Conservation (phyloP, 306 rosid genomes). For the Cicer yamashitae region DNA sequence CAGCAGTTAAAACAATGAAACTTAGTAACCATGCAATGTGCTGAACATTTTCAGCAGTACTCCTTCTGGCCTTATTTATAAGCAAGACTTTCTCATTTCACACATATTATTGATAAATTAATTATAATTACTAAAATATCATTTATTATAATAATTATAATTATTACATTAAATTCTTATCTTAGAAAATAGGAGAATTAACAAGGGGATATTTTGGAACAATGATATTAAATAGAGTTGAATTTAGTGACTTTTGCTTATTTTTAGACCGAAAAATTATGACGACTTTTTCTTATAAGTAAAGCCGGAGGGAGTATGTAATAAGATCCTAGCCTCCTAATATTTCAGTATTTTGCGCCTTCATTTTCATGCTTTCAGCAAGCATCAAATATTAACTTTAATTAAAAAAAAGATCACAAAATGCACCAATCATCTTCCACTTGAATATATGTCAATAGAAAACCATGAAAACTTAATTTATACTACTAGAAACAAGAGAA, state of each 20-base stretch:
- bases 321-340: neutral
- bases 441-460: neutral
- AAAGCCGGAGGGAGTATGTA: neutral
- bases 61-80: no score
- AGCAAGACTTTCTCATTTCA: no score
- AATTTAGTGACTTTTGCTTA: no score
- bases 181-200: no score
- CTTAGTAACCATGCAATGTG: constrained; percentile 10
- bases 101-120: no score
- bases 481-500: neutral
- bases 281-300: no score
- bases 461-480: constrained; percentile 10
- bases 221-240: no score
- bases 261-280: no score
- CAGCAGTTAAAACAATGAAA: neutral
- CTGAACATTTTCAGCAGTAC: neutral
- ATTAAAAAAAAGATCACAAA: neutral
- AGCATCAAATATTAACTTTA: neutral
- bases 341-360: constrained; percentile 6
- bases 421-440: constrained; percentile 25
- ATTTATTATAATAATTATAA: no score
- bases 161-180: no score
- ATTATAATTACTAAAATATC: no score
- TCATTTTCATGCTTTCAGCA: constrained; percentile 17
- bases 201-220: no score